Evolutionary conservation across 2,329 filamentous ascomycete genomes (phyloP).

Genomic region (Aspergillus spinulosporus): DNA sequence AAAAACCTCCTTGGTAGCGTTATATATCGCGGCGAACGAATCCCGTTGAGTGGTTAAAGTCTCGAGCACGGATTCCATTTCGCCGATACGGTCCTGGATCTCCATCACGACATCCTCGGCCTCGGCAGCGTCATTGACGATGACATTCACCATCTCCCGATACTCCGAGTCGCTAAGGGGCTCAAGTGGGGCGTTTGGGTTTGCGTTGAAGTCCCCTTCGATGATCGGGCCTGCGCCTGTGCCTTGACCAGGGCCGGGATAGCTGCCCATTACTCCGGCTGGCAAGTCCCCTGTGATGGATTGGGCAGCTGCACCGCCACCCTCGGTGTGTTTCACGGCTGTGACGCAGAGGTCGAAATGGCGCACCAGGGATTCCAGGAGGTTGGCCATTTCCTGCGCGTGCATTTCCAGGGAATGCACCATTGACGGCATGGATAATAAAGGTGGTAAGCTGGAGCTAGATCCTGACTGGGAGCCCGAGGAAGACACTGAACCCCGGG

Average conservation of each 20-base stretch:
- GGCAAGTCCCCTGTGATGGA: constrained; percentile 65
- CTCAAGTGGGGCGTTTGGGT: constrained; percentile 56
- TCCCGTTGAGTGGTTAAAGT: constrained; percentile 65
- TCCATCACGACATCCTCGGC: constrained; percentile 64
- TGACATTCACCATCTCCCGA: constrained; percentile 77
- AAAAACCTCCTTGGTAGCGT: constrained; percentile 63
- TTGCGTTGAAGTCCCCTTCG: constrained; percentile 34
- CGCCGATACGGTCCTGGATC: constrained; percentile 71
- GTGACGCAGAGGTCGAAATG: constrained; percentile 95
- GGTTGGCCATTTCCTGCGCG: constrained; percentile 77
- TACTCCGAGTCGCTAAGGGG: constrained; percentile 75
- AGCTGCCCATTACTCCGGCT: constrained; percentile 49
- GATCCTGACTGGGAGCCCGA: constrained; percentile 34
- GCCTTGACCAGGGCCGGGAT: not conserved
- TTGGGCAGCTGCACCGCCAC: constrained; percentile 68
- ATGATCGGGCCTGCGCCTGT: constrained; percentile 31
- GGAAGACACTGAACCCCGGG: constrained; percentile 37
- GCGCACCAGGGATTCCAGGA: constrained; percentile 75
- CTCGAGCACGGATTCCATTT: constrained; percentile 72
- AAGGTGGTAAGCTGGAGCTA: constrained; percentile 35
- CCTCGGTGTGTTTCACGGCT: constrained; percentile 86
- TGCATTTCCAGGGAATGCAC: constrained; percentile 67
- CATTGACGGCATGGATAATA: constrained; percentile 52
- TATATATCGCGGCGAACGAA: constrained; percentile 56
- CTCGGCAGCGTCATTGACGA: constrained; percentile 59